Conservation (phyloP, 192 early-diverging fungal genomes). For the Backusella psychrophila region DNA sequence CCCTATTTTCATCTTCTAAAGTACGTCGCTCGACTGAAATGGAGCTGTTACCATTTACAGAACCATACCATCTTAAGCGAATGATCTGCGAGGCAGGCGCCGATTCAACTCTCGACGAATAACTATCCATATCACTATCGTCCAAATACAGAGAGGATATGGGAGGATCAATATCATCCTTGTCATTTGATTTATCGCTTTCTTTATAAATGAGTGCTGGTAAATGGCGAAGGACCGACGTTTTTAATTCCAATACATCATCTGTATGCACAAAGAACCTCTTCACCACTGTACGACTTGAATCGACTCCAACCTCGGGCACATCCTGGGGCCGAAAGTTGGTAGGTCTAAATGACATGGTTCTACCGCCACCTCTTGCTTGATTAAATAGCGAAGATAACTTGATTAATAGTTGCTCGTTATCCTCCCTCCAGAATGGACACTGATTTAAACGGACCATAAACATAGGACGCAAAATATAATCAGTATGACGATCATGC, state of each 20-base stretch:
- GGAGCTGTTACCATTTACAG: constrained; percentile 8
- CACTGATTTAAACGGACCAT: constrained; percentile 75
- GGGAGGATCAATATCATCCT: constrained; percentile 70
- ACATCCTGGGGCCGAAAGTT: background rate
- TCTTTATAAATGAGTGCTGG: constrained; percentile 88
- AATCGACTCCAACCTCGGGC: background rate
- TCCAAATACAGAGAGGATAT: constrained; percentile 94
- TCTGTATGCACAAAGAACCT: constrained; percentile 93
- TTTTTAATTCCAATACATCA: constrained; percentile 92
- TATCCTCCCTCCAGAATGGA: constrained; percentile 75
- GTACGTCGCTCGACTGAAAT: constrained; percentile 59
- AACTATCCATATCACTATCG: constrained; percentile 84
- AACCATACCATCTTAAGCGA: constrained; percentile 92
- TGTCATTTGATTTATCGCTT: constrained; percentile 32
- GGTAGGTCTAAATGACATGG: constrained; percentile 19
- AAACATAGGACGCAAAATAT: constrained; percentile 73
- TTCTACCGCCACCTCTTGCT: constrained; percentile 46
- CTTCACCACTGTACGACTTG: constrained; percentile 7
- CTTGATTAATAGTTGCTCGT: constrained; percentile 82
- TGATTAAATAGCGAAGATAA: constrained; percentile 77
- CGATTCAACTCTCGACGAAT: constrained; percentile 81
- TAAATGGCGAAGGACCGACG: constrained; percentile 82
- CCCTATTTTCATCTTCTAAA: constrained; percentile 77
- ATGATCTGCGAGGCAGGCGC: constrained; percentile 85
- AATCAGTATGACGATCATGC: constrained; percentile 91